These are phyloP conservation scores for Malus hybrid DNA, from an alignment of 331 rosid genomes.

Conservation along the genomic window DNA sequence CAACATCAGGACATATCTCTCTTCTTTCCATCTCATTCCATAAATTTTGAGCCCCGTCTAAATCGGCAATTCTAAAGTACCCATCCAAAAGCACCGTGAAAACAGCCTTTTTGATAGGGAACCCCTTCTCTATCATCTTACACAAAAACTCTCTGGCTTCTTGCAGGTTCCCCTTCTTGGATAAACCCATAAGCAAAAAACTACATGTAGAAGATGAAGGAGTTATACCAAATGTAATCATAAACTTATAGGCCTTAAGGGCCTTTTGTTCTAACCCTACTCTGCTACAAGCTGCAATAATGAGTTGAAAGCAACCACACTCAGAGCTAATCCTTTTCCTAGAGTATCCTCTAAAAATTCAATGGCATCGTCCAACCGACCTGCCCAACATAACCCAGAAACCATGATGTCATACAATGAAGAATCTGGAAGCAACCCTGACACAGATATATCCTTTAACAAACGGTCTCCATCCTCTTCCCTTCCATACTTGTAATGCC, in stretches of 20 bases:
- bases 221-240: slow-evolving; percentile 44
- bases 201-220: slow-evolving; percentile 67
- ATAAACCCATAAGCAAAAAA: slow-evolving; percentile 67
- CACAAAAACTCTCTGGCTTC: slow-evolving; percentile 58
- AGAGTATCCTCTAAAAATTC: slow-evolving; percentile 43
- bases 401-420: slow-evolving; percentile 46
- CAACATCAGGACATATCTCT: slow-evolving; percentile 66
- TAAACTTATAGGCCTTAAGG: slow-evolving; percentile 45
- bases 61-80: slow-evolving; percentile 53
- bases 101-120: slow-evolving; percentile 53
- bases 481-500: slow-evolving; percentile 65
- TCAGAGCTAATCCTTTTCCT: slow-evolving; percentile 60
- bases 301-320: slow-evolving; percentile 66
- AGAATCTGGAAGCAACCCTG: slow-evolving; percentile 39
- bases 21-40: slow-evolving; percentile 76
- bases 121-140: slow-evolving; percentile 62
- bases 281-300: slow-evolving; percentile 70
- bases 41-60: slow-evolving; percentile 51
- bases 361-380: slow-evolving; percentile 54
- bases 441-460: slow-evolving; percentile 31
- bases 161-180: slow-evolving; percentile 58
- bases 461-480: slow-evolving; percentile 48
- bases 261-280: slow-evolving; percentile 62
- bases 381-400: slow-evolving; percentile 75
- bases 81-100: slow-evolving; percentile 79